Percentiles rank a stretch among this genome's conserved stretches.
These are phyloP conservation scores for Trebouxia sp. DNA, from an alignment of 139 green algal genomes.

Conservation along the genomic window DNA sequence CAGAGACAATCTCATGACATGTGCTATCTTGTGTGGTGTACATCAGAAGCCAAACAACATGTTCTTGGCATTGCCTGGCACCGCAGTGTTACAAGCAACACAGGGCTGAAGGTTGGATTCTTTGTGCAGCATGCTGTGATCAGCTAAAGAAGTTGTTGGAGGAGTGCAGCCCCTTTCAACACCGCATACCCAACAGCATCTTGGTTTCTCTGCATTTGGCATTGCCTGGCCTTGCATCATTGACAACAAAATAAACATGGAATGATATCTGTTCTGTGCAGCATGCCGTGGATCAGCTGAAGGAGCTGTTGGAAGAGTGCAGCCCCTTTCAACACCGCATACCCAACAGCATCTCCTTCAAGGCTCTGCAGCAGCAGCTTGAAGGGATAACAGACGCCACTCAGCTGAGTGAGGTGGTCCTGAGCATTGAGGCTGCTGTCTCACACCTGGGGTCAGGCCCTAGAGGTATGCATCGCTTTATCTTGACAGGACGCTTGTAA, in stretches of 20 bases:
- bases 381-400: background rate
- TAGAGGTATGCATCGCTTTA: background rate
- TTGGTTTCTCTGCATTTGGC: no score
- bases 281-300: background rate
- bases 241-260: no score
- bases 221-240: background rate
- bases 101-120: no score
- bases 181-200: no score
- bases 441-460: constrained; percentile 1
- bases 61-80: background rate
- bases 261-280: no score
- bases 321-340: background rate
- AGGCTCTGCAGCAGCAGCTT: background rate
- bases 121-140: constrained; percentile 11
- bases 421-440: constrained; percentile 7
- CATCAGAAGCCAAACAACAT: no score
- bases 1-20: no score
- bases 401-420: background rate
- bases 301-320: constrained; percentile 10
- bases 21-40: no score
- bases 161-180: constrained; percentile 8
- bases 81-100: background rate
- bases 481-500: no score
- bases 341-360: constrained; percentile 19
- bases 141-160: background rate